A percentile compares a stretch with the other conserved stretches of the same genome.
phyloP scores from a whole-genome alignment of 2,329 filamentous ascomycete genomes.

The Alternaria gansuensis region DNA sequence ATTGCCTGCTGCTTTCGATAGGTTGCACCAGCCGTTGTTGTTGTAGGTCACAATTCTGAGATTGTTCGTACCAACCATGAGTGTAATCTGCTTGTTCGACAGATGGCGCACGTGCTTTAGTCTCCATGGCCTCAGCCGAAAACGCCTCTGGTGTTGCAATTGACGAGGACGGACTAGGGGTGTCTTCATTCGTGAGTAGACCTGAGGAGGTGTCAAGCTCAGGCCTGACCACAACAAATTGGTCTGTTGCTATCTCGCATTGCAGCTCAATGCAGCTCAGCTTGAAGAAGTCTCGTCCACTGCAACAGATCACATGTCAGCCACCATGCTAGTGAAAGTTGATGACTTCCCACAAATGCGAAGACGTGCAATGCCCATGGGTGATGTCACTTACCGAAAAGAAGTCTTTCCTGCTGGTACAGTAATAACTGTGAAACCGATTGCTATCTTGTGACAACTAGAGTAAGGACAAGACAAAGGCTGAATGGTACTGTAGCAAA shows the following conservation, averaged over 20 bases:
- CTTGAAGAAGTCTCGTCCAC: constrained; percentile 53
- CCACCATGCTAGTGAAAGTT: constrained; percentile 2
- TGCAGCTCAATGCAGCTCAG: constrained; percentile 51
- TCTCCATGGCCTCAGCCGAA: constrained; percentile 39
- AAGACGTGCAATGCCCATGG: neutral
- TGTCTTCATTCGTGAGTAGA: constrained; percentile 30
- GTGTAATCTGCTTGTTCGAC: constrained; percentile 30
- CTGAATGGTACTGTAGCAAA: constrained; percentile 44
- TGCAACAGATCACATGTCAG: constrained; percentile 27
- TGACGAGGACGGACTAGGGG: constrained; percentile 30
- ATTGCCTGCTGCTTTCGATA: constrained; percentile 32
- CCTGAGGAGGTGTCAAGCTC: constrained; percentile 35
- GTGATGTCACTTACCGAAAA: constrained; percentile 46
- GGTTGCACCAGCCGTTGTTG: constrained; percentile 30
- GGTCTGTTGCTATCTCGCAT: constrained; percentile 43
- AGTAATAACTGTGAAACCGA: constrained; percentile 45
- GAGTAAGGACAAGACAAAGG: constrained; percentile 42
- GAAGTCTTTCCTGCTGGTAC: constrained; percentile 38
- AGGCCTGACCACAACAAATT: constrained; percentile 41
- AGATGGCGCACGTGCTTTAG: constrained; percentile 38
- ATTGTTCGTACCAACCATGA: constrained; percentile 27
- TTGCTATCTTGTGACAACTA: constrained; percentile 41
- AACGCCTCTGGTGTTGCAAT: constrained; percentile 11
- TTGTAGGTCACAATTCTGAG: constrained; percentile 28
- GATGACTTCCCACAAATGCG: neutral